phyloP scores from a whole-genome alignment of 2,329 filamentous ascomycete genomes.

The Aquanectria penicillioides region DNA sequence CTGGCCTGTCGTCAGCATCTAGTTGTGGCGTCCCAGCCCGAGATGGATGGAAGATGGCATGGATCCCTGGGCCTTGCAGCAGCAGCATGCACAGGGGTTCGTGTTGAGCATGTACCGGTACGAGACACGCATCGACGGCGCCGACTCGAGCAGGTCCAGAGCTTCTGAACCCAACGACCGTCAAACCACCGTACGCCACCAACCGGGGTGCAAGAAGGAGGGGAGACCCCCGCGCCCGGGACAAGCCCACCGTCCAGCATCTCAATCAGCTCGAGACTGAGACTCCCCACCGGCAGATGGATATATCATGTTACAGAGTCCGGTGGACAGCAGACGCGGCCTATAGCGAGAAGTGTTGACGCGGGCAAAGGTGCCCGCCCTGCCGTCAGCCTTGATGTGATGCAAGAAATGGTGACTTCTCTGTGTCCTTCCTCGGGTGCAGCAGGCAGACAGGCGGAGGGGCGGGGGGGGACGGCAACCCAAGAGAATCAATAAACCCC shows the following conservation, averaged over 20 bases:
- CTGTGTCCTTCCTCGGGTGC: too few species aligned
- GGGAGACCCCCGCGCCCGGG: neutral
- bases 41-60: conserved; percentile 1
- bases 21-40: conserved; percentile 10
- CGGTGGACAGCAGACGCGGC: conserved; percentile 7
- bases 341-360: conserved; percentile 6
- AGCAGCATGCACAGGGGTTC: conserved; percentile 20
- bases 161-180: conserved; percentile 11
- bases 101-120: conserved; percentile 20
- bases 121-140: neutral
- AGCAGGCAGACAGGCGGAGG: too few species aligned
- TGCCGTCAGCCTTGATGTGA: conserved; percentile 16
- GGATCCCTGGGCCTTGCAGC: conserved; percentile 15
- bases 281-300: conserved; percentile 20
- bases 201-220: neutral
- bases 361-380: neutral
- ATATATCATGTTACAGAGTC: conserved; percentile 16
- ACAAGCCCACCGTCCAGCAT: neutral
- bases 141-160: neutral
- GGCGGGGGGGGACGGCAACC: too few species aligned
- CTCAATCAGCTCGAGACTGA: conserved; percentile 1
- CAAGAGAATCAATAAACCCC: too few species aligned
- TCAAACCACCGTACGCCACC: conserved; percentile 8
- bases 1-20: conserved; percentile 15
- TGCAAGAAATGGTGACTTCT: neutral